Base-by-base conservation (phyloP, 805 yeast species). In the Kazachstania kunashirensis region DNA sequence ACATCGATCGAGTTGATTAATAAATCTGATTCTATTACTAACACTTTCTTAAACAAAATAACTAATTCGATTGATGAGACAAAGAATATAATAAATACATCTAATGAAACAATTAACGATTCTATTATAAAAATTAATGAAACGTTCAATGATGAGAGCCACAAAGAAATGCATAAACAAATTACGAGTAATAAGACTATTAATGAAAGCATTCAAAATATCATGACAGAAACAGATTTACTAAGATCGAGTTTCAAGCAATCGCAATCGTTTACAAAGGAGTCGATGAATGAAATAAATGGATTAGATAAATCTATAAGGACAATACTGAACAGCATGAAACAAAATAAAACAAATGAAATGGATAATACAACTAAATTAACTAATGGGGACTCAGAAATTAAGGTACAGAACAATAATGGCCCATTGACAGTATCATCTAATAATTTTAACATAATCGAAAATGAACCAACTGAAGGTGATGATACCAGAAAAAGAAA, bases 21-120 rank as follows among this genome's bases (percentile, higher is more conserved):
- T 32, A 40, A 43, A n/a, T 53, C 58, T 34, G 65, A 60, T 45
- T 51, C 54, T 8, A 34, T 55, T 11, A 57, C 49, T 32, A 53
- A 52, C 25, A 41, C 36, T 2, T 50, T 49, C 23, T 45, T 45
- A 17, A 41, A 45, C 24, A 42, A 46, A 15, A 42, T 51, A 37
- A 40, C 34, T 6, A 30, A 40, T 4, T 43, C 52, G 2, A 31
- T 58, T 6, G 32, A 37, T 4, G 38, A 33, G 4, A 51, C 57
- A 21, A 44, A 44, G n/a, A 29, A 43, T 6, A 44, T 45, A 7
- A 28, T 54, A 18, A 39, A 36, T n/a, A 21, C 43, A 2, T 48
- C 59, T 2, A 37, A 34, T 15, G 36, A 40, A 12, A 29, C 42
- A 13, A 49, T 49, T 19, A 39, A 44, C 16, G 24, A 43, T 9